phyloP scores from a whole-genome alignment of 441 rosid genomes.

The Adansonia madagascariensis region DNA sequence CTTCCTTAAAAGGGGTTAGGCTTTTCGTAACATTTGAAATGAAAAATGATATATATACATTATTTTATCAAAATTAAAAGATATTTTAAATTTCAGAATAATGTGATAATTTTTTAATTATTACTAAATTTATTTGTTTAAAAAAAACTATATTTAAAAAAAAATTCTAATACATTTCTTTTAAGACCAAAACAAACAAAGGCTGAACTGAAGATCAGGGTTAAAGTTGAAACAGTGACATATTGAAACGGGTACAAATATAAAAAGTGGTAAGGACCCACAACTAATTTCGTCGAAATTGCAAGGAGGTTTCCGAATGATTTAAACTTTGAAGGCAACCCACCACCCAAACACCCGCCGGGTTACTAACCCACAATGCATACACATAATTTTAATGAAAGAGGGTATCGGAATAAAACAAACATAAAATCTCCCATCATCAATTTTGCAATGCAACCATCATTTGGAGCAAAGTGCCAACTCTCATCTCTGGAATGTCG shows the following conservation, averaged over 20 bases:
- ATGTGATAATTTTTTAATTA: too few species aligned
- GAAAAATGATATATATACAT: too few species aligned
- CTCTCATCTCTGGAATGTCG: conserved; percentile 15
- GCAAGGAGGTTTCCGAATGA: conserved; percentile 31
- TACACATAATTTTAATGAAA: not conserved
- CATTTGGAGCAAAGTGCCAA: conserved; percentile 17
- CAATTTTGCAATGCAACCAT: conserved; percentile 4
- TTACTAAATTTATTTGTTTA: too few species aligned
- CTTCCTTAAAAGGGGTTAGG: too few species aligned
- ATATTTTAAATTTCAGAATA: too few species aligned
- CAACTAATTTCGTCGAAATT: conserved; percentile 39
- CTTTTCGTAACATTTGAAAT: too few species aligned
- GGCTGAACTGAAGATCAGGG: too few species aligned
- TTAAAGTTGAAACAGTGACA: not conserved
- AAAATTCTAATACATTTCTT: too few species aligned
- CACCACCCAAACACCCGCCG: too few species aligned
- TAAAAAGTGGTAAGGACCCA: conserved; percentile 35
- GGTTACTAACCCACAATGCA: not conserved
- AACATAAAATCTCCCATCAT: conserved; percentile 2
- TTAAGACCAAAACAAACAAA: not conserved
- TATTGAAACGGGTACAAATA: not conserved
- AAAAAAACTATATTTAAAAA: too few species aligned
- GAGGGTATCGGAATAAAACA: conserved; percentile 8
- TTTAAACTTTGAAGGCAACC: not conserved
- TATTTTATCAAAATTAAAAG: too few species aligned